Conservation (phyloP, 106 monocot genomes). For the Cymbidium sinense region DNA sequence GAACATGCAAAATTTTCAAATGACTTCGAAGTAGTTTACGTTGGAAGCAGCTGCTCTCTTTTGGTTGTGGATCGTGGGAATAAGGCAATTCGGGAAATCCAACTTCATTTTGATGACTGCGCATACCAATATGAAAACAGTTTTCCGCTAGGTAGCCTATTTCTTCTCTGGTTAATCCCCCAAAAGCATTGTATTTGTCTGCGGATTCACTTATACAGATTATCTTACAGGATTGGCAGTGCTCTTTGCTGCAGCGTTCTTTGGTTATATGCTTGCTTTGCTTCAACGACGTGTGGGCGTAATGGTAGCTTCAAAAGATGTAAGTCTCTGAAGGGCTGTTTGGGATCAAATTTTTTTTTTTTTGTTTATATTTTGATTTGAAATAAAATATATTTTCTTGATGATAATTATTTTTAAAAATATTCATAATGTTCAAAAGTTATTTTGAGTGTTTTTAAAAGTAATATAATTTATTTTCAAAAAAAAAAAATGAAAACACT, state of each 20-base stretch:
- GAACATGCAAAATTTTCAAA: conserved; percentile 94
- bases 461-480: too few species aligned
- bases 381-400: too few species aligned
- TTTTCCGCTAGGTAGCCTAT: conserved; percentile 74
- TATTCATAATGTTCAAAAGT: too few species aligned
- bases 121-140: conserved; percentile 76
- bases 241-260: conserved; percentile 94
- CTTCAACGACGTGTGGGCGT: conserved; percentile 72
- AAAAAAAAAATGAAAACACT: too few species aligned
- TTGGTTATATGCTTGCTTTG: conserved; percentile 99
- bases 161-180: background rate
- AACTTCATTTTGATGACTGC: conserved; percentile 90
- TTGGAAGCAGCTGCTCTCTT: conserved; percentile 95
- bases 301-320: conserved; percentile 66
- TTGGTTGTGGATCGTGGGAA: conserved; percentile 90
- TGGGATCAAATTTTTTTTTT: too few species aligned
- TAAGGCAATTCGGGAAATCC: conserved; percentile 94
- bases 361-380: too few species aligned
- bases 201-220: background rate
- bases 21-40: conserved; percentile 90
- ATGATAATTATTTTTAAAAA: too few species aligned
- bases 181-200: background rate
- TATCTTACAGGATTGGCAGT: conserved; percentile 68
- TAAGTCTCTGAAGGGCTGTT: too few species aligned
- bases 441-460: too few species aligned